These are phyloP conservation scores for Alternaria triticimaculans DNA, from an alignment of 2,329 filamentous ascomycete species.

Conservation along the genomic window DNA sequence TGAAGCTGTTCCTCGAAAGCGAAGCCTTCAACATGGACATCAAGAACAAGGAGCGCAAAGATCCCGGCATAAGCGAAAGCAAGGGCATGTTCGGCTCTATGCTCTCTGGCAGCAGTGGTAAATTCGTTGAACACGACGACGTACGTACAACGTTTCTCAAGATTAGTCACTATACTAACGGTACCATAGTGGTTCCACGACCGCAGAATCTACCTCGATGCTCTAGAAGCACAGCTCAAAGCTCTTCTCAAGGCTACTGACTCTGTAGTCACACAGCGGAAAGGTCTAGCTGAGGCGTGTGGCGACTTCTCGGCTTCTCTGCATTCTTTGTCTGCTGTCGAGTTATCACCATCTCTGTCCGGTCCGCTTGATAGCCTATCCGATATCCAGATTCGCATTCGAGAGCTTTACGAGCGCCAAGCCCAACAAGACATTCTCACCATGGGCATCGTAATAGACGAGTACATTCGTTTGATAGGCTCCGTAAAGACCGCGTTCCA, in stretches of 20 bases:
- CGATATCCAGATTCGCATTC: constrained; percentile 90
- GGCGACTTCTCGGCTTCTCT: constrained; percentile 92
- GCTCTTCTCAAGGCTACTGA: constrained; percentile 92
- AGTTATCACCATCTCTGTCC: constrained; percentile 86
- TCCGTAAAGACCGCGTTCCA: constrained; percentile 92
- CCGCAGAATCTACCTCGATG: constrained; percentile 91
- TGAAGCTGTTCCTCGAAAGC: constrained; percentile 97
- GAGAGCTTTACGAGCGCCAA: constrained; percentile 94
- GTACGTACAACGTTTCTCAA: constrained; percentile 57
- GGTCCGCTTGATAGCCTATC: constrained; percentile 89
- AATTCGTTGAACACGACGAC: constrained; percentile 98
- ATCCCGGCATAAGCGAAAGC: constrained; percentile 83
- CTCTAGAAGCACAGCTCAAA: constrained; percentile 88
- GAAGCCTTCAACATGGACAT: constrained; percentile 95
- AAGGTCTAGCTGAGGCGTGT: constrained; percentile 90
- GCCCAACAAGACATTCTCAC: constrained; percentile 97
- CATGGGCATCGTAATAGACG: constrained; percentile 95
- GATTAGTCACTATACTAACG: constrained; percentile 11
- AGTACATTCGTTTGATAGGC: constrained; percentile 95
- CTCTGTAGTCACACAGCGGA: constrained; percentile 87
- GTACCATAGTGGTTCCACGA: constrained; percentile 88
- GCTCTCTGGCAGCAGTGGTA: constrained; percentile 73
- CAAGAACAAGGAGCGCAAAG: constrained; percentile 95
- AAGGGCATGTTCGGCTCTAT: constrained; percentile 92
- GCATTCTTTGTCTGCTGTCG: constrained; percentile 90